Evolutionary conservation across 2,329 filamentous ascomycete species (phyloP).

Genomic region (Cylindrodendrum hubeiense): DNA sequence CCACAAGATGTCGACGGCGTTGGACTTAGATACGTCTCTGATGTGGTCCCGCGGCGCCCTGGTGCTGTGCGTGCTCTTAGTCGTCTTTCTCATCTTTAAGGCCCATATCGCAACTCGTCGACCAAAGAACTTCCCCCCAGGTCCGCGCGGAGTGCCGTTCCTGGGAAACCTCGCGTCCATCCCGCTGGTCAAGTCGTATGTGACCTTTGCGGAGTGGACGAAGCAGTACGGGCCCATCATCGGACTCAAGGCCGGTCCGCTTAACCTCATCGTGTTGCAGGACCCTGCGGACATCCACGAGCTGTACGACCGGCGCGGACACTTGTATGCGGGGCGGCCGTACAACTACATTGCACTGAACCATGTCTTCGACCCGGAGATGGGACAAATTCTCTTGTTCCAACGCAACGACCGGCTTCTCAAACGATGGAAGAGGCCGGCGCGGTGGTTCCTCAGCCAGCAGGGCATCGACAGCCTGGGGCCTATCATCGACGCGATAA

Average conservation of each 20-base stretch:
- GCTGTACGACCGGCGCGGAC: constrained; percentile 52
- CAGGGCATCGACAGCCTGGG: constrained; percentile 31
- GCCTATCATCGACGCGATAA: constrained; percentile 37
- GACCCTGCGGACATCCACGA: constrained; percentile 49
- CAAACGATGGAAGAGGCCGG: constrained; percentile 36
- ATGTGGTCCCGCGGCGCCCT: not conserved
- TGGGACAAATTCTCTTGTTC: constrained; percentile 40
- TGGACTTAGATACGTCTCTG: not conserved
- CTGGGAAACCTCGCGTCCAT: constrained; percentile 45
- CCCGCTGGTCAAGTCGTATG: constrained; percentile 39
- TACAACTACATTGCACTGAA: constrained; percentile 45
- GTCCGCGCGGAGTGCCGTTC: constrained; percentile 30
- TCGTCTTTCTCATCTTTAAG: constrained; percentile 1
- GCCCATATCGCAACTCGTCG: constrained; percentile 17
- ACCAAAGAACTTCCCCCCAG: constrained; percentile 29
- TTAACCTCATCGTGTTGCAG: constrained; percentile 50
- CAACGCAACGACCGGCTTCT: constrained; percentile 37
- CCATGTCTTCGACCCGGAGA: constrained; percentile 42
- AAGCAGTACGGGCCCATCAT: constrained; percentile 51
- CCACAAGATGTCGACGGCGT: not conserved
- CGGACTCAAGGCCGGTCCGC: constrained; percentile 46
- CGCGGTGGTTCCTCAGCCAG: constrained; percentile 39
- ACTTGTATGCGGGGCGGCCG: constrained; percentile 54
- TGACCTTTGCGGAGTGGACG: constrained; percentile 49
- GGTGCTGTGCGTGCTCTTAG: not conserved